Evolutionary conservation across 148 eudicot genomes (phyloP).

Genomic region (Heliamphora exappendiculata): DNA sequence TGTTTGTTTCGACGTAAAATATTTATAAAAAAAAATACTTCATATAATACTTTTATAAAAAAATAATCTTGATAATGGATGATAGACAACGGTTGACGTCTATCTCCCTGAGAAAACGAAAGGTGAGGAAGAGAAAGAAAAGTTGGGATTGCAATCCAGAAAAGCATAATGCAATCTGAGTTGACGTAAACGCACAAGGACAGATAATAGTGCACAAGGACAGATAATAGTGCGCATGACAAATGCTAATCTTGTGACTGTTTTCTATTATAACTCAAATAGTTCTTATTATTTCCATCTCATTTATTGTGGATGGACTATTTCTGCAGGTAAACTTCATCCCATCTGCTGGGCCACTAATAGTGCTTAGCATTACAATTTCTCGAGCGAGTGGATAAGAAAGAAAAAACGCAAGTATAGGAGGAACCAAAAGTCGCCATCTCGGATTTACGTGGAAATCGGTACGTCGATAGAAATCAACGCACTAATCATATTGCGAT

Average conservation of each 20-base stretch:
- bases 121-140: background rate
- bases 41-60: background rate
- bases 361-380: too few species aligned
- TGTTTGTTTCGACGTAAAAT: background rate
- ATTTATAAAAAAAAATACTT: background rate
- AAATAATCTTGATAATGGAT: background rate
- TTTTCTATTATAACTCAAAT: background rate
- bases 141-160: background rate
- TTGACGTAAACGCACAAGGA: background rate
- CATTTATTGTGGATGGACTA: slow-evolving; percentile 1
- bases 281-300: background rate
- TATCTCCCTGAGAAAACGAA: background rate
- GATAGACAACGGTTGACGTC: background rate
- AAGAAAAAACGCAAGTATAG: too few species aligned
- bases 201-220: background rate
- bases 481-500: too few species aligned
- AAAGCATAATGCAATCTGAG: background rate
- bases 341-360: background rate
- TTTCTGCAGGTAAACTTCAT: background rate
- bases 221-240: background rate
- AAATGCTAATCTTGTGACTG: background rate
- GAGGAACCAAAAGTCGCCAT: too few species aligned
- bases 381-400: too few species aligned
- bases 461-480: too few species aligned
- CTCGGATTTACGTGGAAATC: too few species aligned